Evolutionary conservation across 495 filamentous ascomycete genomes (phyloP), one percentile per base, ranked within the genome.

Genomic region (Apodospora peruviana): DNA sequence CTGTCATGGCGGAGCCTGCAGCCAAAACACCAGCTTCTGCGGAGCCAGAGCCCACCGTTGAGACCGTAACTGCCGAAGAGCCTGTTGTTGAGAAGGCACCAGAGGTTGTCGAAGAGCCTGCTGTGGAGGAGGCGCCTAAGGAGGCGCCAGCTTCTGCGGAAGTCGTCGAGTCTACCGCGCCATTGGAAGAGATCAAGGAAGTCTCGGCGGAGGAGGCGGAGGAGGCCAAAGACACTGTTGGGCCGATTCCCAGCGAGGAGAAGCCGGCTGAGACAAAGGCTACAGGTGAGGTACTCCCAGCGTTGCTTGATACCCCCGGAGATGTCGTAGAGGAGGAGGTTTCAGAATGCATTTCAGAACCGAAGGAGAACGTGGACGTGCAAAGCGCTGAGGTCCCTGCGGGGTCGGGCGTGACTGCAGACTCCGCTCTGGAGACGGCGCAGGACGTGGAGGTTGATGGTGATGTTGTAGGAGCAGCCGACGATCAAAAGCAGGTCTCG

Each of bases 241-340:
- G 59, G 40, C 65, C 60, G 14, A 66, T 69, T 36, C 57, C 59
- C 45, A 52, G 57, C 43, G 63, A 70, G 18, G 56, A 61, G 41
- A 66, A 57, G 54, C 38, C 58, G 38, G 55, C 55, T 29, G 58
- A 57, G 47, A 68, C 54, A 48, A 55, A 49, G 47, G 56, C 58
- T 43, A 63, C 57, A 69, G 68, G 66, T 70, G 66, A 70, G 68
- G 59, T 57, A 43, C 51, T 58, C 52, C 55, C 56, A 54, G 58
- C 55, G 55, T 63, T 59, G 57, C 55, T 53, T 60, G 55, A 63
- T 64, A 45, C 60, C 59, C 57, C 58, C 57, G 45, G 42, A 43
- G 57, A 53, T 47, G 25, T 45, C 52, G 48, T 57, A 59, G 52
- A 60, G 48, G 40, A 43, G 39, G 35, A 47, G 45, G 48, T 36